Evolutionary conservation across 1,284 basidiomycete genomes (phyloP), one percentile per base, ranked within the genome.

Genomic region (Limonomyces culmigenus): DNA sequence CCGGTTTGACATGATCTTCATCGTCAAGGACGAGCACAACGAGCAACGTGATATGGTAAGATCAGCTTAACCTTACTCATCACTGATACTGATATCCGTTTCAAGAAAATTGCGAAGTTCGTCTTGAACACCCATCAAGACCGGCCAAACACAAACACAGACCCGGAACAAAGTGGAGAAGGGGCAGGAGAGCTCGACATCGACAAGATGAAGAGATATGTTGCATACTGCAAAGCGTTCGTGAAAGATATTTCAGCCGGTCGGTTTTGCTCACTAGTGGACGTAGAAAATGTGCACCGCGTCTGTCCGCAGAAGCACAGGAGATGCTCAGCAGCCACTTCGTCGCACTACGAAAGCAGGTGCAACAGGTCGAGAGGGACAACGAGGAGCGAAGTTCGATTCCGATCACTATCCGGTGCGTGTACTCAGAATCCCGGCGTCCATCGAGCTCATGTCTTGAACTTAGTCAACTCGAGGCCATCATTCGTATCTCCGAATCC

Each of bases 51-150:
- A 99, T 56, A 74, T 79, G 52, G 87, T 85, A 40, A 19, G 70
- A 11, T 17, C 30, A 11, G 11, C 15, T 32, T 55, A n/a, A 41
- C 38, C 19, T 16, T 5, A n/a, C 32, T 27, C 15, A 29, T 16
- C 17, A 23, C 31, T 14, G 19, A 17, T 19, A 32, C 20, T 41
- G 18, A 40, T 33, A 27, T 40, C 17, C 2, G 16, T n/a, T 39
- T 37, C 1, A 43, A 92, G 83, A 88, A 80, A 46, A 95, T 98
- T 46, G 93, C 95, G 10, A 87, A 81, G 57, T 91, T 97, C 53
- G 91, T 99, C 47, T 93, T 99, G 86, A 92, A 92, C 54, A 86
- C 96, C 38, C 95, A 98, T 55, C 96, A 97, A 89, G 93, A 93
- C 56, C 69, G 85, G 34, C 70, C 76, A 32, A 77, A 73, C 42